These are phyloP conservation scores for Dillenia turbinata DNA, from an alignment of 164 flowering plant species.

Conservation along the genomic window DNA sequence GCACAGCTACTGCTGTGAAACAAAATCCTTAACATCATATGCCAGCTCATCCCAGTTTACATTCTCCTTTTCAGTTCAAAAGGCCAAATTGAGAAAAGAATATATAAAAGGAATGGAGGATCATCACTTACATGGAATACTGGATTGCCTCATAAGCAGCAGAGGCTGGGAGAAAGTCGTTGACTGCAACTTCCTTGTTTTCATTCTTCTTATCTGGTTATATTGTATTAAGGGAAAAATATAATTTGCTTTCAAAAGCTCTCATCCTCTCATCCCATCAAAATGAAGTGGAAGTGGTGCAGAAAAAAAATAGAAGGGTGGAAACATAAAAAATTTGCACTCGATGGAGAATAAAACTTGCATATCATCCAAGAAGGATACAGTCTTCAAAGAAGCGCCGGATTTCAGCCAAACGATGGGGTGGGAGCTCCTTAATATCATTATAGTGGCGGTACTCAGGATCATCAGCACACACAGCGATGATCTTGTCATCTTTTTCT, in stretches of 20 bases:
- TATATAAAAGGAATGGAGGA: background rate
- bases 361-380: conserved; percentile 36
- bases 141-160: conserved; percentile 61
- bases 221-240: conserved; percentile 21
- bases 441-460: conserved; percentile 76
- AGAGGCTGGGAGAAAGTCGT: conserved; percentile 72
- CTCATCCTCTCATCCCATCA: no score
- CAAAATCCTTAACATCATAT: no score
- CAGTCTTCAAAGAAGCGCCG: conserved; percentile 87
- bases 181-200: conserved; percentile 83
- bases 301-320: background rate
- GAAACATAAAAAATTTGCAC: background rate
- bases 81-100: background rate
- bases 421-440: conserved; percentile 83
- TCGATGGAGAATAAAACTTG: background rate
- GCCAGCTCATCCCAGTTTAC: no score
- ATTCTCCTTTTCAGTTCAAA: no score
- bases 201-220: conserved; percentile 79
- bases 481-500: conserved; percentile 86
- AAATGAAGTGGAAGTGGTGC: background rate
- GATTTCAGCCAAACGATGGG: conserved; percentile 83
- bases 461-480: conserved; percentile 88
- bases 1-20: no score
- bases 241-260: no score
- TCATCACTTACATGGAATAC: conserved; percentile 59